Evolutionary conservation across 768 basidiomycete genomes (phyloP).

Genomic region (Leucocoprinus birnbaumii): DNA sequence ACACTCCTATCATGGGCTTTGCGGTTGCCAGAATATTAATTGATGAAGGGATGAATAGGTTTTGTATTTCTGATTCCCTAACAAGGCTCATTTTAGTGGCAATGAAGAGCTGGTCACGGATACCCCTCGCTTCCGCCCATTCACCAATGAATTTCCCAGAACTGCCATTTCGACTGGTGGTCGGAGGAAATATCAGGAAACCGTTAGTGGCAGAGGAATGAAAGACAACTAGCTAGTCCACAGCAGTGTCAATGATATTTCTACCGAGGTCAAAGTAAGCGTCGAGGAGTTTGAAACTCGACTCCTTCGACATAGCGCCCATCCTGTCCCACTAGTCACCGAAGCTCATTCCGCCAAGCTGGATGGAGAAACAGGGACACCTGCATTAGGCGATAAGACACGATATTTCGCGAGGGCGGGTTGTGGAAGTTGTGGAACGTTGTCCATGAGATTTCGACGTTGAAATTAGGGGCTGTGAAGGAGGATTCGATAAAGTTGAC

Average conservation of each 20-base stretch:
- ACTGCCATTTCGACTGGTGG: constrained; percentile 42
- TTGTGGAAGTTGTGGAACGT: constrained; percentile 21
- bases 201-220: no score
- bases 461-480: background rate
- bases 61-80: no score
- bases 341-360: constrained; percentile 37
- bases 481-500: no score
- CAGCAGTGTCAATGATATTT: constrained; percentile 46
- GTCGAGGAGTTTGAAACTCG: constrained; percentile 41
- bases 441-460: background rate
- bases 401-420: constrained; percentile 29
- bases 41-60: no score
- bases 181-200: background rate
- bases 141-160: constrained; percentile 51
- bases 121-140: constrained; percentile 41
- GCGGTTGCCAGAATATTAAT: constrained; percentile 25
- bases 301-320: constrained; percentile 36
- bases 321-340: constrained; percentile 31
- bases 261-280: constrained; percentile 38
- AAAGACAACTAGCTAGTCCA: constrained; percentile 29
- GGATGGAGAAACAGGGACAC: constrained; percentile 35
- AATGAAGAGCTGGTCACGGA: constrained; percentile 47
- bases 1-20: constrained; percentile 22
- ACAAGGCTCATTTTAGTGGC: constrained; percentile 33
- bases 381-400: constrained; percentile 28